Conservation (phyloP, 345 rosid genomes). For the thale cress (Arabidopsis thaliana) region DNA sequence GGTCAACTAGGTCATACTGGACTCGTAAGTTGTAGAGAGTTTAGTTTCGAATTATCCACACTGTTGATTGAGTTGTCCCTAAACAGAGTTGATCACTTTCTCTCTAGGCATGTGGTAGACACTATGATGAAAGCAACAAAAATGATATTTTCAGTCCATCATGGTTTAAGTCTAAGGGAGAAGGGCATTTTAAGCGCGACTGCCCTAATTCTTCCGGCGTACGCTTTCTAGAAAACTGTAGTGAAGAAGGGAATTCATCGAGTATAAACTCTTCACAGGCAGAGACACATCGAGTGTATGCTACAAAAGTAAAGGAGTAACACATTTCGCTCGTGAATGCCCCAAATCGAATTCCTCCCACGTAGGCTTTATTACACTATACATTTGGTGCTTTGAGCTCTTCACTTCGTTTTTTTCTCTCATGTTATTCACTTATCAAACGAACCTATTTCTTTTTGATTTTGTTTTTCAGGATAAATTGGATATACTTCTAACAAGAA, state of each 20-base stretch:
- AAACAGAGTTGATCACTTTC: background rate
- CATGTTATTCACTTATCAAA: constrained; percentile 1
- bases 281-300: constrained; percentile 50
- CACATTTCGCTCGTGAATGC: constrained; percentile 91
- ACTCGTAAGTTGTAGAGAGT: constrained; percentile 57
- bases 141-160: constrained; percentile 39
- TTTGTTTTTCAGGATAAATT: background rate
- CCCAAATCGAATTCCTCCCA: constrained; percentile 46
- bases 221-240: constrained; percentile 47
- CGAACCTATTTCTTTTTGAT: background rate
- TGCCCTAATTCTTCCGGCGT: constrained; percentile 54
- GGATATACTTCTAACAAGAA: background rate
- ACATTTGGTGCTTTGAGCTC: constrained; percentile 10
- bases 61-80: background rate
- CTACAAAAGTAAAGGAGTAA: constrained; percentile 68
- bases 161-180: constrained; percentile 69
- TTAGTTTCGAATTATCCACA: background rate
- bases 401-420: background rate
- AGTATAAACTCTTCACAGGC: constrained; percentile 49
- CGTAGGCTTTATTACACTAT: constrained; percentile 46
- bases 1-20: constrained; percentile 90
- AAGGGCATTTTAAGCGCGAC: constrained; percentile 75
- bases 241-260: constrained; percentile 69
- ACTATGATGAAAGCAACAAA: constrained; percentile 42
- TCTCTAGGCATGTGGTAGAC: constrained; percentile 53